These are phyloP conservation scores for Porphyrellus cyaneotinctus DNA, from an alignment of 768 basidiomycete species.

Conservation along the genomic window DNA sequence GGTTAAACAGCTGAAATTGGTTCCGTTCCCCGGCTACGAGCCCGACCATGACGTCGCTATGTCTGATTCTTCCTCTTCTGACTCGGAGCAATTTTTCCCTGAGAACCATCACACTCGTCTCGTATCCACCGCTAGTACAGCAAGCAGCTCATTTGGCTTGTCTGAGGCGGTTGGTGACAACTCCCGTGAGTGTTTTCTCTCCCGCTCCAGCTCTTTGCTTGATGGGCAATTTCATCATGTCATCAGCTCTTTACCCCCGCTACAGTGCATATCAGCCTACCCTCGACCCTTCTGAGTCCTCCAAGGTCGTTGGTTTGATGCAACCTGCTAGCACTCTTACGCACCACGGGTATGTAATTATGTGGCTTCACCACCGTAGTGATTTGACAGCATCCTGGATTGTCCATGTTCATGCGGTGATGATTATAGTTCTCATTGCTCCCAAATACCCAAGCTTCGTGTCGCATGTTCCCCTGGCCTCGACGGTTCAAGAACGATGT, in stretches of 20 bases:
- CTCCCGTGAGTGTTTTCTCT: slow-evolving; percentile 42
- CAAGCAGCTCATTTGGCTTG: slow-evolving; percentile 42
- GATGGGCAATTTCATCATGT: background rate
- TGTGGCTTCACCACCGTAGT: background rate
- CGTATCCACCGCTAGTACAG: slow-evolving; percentile 61
- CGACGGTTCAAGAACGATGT: slow-evolving; percentile 72
- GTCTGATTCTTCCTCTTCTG: slow-evolving; percentile 52
- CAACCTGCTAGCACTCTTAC: slow-evolving; percentile 58
- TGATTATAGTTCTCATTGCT: slow-evolving; percentile 54
- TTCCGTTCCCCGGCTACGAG: slow-evolving; percentile 68
- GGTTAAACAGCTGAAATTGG: slow-evolving; percentile 67
- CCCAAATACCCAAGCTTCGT: slow-evolving; percentile 79
- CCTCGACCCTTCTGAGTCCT: slow-evolving; percentile 46
- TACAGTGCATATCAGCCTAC: slow-evolving; percentile 62
- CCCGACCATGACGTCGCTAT: slow-evolving; percentile 65
- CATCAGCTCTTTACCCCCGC: slow-evolving; percentile 48
- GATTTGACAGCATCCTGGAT: slow-evolving; percentile 11
- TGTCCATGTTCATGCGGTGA: slow-evolving; percentile 6
- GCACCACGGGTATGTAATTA: slow-evolving; percentile 65
- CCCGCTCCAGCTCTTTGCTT: background rate
- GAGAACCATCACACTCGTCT: slow-evolving; percentile 57
- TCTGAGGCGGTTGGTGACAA: slow-evolving; percentile 44
- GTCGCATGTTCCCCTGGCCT: slow-evolving; percentile 69
- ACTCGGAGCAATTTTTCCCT: slow-evolving; percentile 55
- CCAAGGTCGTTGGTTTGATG: slow-evolving; percentile 54